phyloP scores from a whole-genome alignment of 1,139 yeast species.

The Yamadazyma conglobata region DNA sequence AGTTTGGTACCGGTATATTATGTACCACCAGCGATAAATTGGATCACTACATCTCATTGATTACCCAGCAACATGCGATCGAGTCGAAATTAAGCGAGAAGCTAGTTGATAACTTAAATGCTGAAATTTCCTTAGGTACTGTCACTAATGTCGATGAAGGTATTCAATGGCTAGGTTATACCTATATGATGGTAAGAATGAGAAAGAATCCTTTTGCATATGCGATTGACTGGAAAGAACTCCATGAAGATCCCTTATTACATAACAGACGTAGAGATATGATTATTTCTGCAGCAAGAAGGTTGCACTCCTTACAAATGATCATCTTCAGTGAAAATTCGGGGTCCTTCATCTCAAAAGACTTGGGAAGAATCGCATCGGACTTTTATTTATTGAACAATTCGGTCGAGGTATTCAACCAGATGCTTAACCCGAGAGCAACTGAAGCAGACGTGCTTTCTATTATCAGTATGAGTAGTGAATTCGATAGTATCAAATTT shows the following conservation, averaged over 20 bases:
- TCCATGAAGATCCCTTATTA: constrained; percentile 78
- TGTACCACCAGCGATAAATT: constrained; percentile 79
- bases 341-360: constrained; percentile 77
- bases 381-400: constrained; percentile 86
- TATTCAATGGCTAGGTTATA: constrained; percentile 94
- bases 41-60: constrained; percentile 80
- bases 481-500: constrained; percentile 85
- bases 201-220: constrained; percentile 88
- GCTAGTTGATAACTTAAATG: constrained; percentile 87
- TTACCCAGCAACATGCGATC: constrained; percentile 95
- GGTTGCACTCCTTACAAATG: constrained; percentile 86
- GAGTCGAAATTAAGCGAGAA: constrained; percentile 79
- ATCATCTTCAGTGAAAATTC: constrained; percentile 85
- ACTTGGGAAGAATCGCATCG: constrained; percentile 90
- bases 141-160: constrained; percentile 95
- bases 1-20: constrained; percentile 86
- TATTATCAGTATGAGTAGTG: constrained; percentile 89
- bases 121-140: constrained; percentile 92
- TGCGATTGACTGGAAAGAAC: constrained; percentile 87
- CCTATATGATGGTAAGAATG: constrained; percentile 93
- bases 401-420: constrained; percentile 86
- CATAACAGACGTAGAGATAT: constrained; percentile 70
- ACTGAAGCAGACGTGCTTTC: constrained; percentile 91
- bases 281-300: constrained; percentile 75
- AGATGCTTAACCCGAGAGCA: constrained; percentile 77